A percentile compares a stretch with the other conserved stretches of the same genome.
Conservation (phyloP, 2,329 filamentous ascomycete species). For the Aspergillus glaucus region DNA sequence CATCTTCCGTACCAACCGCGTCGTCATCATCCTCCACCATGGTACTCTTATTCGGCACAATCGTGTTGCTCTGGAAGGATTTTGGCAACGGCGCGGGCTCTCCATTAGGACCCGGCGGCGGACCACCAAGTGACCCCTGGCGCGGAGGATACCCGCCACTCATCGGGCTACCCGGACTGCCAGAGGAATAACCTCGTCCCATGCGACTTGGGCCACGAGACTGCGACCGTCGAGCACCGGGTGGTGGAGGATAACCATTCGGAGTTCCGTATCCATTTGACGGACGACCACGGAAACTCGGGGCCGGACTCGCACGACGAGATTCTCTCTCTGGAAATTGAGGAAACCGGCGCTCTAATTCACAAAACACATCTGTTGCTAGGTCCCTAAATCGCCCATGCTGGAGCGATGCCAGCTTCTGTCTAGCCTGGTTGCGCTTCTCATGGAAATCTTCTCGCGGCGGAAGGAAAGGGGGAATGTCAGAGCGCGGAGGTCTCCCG, state of each 20-base stretch:
- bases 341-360: conserved; percentile 85
- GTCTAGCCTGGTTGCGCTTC: conserved; percentile 94
- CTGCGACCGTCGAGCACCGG: conserved; percentile 37
- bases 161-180: conserved; percentile 28
- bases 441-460: conserved; percentile 90
- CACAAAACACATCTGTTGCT: conserved; percentile 92
- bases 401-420: conserved; percentile 85
- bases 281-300: conserved; percentile 51
- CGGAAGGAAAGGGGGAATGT: conserved; percentile 64
- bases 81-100: conserved; percentile 75
- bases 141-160: conserved; percentile 32
- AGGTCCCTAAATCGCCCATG: conserved; percentile 83
- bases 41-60: conserved; percentile 94
- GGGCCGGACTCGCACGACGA: conserved; percentile 61
- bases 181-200: conserved; percentile 32
- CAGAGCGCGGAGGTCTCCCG: conserved; percentile 35
- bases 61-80: conserved; percentile 90
- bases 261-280: conserved; percentile 43
- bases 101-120: conserved; percentile 48
- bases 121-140: conserved; percentile 35
- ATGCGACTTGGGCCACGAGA: conserved; percentile 30
- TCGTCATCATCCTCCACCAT: conserved; percentile 95
- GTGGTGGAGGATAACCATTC: conserved; percentile 30
- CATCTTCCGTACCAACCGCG: conserved; percentile 48
- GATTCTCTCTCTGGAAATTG: conserved; percentile 65